Percentiles rank a stretch among this genome's conserved stretches.
Evolutionary conservation across 2,329 filamentous ascomycete species (phyloP).

Genomic region (Aspergillus neotritici): DNA sequence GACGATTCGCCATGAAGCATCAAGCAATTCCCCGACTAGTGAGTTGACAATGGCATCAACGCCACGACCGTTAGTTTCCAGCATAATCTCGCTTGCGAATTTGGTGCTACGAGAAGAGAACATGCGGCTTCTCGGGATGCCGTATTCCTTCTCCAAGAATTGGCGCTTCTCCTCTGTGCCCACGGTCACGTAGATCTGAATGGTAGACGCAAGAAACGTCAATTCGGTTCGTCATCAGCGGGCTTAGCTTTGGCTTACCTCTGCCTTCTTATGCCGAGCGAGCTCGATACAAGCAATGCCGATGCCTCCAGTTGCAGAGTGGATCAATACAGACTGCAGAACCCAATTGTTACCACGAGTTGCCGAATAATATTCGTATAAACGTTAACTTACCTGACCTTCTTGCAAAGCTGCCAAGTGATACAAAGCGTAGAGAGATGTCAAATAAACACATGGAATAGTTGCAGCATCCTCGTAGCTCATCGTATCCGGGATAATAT

Average conservation of each 20-base stretch:
- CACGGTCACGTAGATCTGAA: conserved; percentile 21
- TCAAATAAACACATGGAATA: conserved; percentile 8
- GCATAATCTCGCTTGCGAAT: conserved; percentile 17
- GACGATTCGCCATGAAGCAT: conserved; percentile 16
- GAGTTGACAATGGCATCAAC: conserved; percentile 28
- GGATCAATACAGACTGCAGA: conserved; percentile 25
- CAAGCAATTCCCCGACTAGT: conserved; percentile 22
- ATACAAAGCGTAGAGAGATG: conserved; percentile 7
- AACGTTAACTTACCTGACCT: too few species aligned
- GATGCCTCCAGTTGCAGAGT: conserved; percentile 20
- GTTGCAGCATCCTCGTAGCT: conserved; percentile 8
- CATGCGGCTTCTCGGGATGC: conserved; percentile 18
- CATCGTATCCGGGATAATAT: conserved; percentile 3
- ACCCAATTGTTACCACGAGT: too few species aligned
- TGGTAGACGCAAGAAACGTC: too few species aligned
- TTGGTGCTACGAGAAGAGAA: conserved; percentile 17
- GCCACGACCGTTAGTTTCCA: conserved; percentile 16
- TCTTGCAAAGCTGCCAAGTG: not conserved
- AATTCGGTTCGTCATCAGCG: too few species aligned
- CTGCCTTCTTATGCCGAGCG: conserved; percentile 10
- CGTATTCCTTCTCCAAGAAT: conserved; percentile 11
- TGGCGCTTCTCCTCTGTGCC: conserved; percentile 16
- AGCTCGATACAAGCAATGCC: conserved; percentile 16
- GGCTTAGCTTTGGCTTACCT: too few species aligned
- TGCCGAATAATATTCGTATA: too few species aligned